phyloP scores from a whole-genome alignment of 1,139 yeast genomes.

The Kazachstania sp. region DNA sequence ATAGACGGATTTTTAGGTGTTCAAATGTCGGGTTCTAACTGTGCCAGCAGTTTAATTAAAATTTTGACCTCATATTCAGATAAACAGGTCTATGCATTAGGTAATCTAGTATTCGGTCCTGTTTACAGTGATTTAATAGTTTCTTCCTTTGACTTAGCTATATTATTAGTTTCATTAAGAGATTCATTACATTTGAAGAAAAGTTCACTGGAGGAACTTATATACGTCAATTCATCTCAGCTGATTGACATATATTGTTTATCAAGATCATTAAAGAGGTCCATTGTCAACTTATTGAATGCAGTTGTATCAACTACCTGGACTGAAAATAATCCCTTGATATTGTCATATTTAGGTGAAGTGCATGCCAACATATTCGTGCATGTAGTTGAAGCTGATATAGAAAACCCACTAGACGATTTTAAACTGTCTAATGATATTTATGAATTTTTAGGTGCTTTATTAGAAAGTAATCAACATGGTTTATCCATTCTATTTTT shows the following conservation, averaged over 20 bases:
- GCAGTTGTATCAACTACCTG: slow-evolving; percentile 55
- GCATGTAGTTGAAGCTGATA: slow-evolving; percentile 49
- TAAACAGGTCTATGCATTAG: slow-evolving; percentile 12
- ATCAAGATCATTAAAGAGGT: slow-evolving; percentile 41
- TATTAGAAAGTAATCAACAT: slow-evolving; percentile 73
- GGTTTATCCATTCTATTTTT: slow-evolving; percentile 73
- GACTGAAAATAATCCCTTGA: slow-evolving; percentile 58
- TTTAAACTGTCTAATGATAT: slow-evolving; percentile 48
- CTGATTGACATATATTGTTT: slow-evolving; percentile 54
- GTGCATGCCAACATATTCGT: slow-evolving; percentile 53
- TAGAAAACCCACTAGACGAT: slow-evolving; percentile 52
- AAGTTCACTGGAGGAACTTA: slow-evolving; percentile 54
- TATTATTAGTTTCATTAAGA: slow-evolving; percentile 47
- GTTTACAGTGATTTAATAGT: slow-evolving; percentile 25
- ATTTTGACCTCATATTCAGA: slow-evolving; percentile 37
- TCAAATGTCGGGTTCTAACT: slow-evolving; percentile 43
- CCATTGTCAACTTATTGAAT: slow-evolving; percentile 51
- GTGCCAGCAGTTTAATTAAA: slow-evolving; percentile 40
- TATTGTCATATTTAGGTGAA: slow-evolving; percentile 71
- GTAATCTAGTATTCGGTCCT: slow-evolving; percentile 16
- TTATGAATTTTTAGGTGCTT: slow-evolving; percentile 67
- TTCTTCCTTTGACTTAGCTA: slow-evolving; percentile 36
- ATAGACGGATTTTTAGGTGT: slow-evolving; percentile 50
- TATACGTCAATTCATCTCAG: slow-evolving; percentile 49
- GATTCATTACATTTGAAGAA: slow-evolving; percentile 42